Conservation (phyloP, 148 eudicot genomes). For the Chenopodium suecicum region DNA sequence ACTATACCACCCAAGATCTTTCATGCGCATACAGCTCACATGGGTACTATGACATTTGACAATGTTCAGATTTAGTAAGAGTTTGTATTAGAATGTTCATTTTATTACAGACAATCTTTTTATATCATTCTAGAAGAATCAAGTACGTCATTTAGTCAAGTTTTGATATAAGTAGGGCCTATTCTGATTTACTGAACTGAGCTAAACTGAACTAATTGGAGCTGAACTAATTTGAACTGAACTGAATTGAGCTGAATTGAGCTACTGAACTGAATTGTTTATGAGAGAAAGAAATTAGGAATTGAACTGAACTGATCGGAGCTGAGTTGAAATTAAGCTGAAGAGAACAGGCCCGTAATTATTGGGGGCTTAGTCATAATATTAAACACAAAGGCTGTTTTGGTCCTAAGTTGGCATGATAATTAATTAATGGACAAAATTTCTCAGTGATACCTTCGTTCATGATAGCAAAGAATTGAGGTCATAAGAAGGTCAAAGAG, state of each 20-base stretch:
- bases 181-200: too few species aligned
- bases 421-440: too few species aligned
- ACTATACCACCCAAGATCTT: constrained; percentile 13
- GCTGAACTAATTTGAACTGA: background rate
- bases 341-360: too few species aligned
- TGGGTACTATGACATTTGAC: background rate
- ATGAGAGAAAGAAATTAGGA: background rate
- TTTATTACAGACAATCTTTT: background rate
- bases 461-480: background rate
- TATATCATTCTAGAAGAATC: background rate
- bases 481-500: background rate
- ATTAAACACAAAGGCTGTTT: too few species aligned
- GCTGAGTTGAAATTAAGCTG: background rate
- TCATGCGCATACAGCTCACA: constrained; percentile 7
- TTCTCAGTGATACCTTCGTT: too few species aligned
- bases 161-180: background rate
- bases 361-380: background rate
- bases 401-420: too few species aligned
- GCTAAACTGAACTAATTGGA: background rate
- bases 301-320: too few species aligned
- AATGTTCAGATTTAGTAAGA: constrained; percentile 1
- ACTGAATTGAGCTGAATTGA: background rate
- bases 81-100: background rate
- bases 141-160: background rate
- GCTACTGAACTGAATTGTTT: background rate